Conservation (phyloP, 164 flowering plant species). For the Magnolia sinica region DNA sequence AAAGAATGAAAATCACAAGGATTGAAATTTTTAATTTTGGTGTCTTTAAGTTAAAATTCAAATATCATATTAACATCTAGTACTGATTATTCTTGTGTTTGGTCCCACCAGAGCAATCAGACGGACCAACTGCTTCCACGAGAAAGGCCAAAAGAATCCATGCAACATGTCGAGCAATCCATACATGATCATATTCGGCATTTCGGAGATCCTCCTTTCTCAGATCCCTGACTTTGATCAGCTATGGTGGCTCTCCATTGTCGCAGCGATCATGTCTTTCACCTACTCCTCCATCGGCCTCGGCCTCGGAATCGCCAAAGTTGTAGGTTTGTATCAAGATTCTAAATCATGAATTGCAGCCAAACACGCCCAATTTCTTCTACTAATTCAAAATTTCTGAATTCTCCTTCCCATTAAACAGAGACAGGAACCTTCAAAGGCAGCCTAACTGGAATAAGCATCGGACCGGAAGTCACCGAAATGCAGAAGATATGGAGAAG, state of each 20-base stretch:
- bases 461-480: constrained; percentile 37
- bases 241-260: constrained; percentile 25
- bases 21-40: neutral
- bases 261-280: constrained; percentile 34
- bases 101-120: constrained; percentile 43
- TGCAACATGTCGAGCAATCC: constrained; percentile 44
- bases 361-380: neutral
- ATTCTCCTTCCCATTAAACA: constrained; percentile 8
- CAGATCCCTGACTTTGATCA: constrained; percentile 31
- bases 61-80: neutral
- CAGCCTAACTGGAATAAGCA: constrained; percentile 57
- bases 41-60: neutral
- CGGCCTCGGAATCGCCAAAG: constrained; percentile 32
- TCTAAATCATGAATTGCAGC: neutral
- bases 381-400: too few species aligned
- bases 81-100: neutral
- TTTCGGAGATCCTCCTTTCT: constrained; percentile 19
- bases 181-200: constrained; percentile 55
- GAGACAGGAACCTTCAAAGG: constrained; percentile 40
- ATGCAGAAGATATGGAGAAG: constrained; percentile 61
- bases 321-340: constrained; percentile 26
- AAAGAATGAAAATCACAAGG: neutral
- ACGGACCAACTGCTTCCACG: constrained; percentile 52
- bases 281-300: constrained; percentile 30
- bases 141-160: constrained; percentile 32